Conservation (phyloP, 768 basidiomycete species). For the Psilocybe cubensis region DNA sequence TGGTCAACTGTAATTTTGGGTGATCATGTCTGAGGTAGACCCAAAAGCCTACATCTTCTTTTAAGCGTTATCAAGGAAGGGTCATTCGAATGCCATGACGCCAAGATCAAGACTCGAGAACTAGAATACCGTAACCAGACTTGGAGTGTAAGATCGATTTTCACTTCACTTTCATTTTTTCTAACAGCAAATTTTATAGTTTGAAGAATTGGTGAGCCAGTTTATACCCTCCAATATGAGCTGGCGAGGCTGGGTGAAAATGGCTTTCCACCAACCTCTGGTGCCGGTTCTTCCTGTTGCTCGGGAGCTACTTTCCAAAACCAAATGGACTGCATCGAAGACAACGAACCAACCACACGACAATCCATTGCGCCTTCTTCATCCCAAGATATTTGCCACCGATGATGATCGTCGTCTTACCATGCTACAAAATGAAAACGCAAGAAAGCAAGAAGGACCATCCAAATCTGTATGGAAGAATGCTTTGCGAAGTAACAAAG, state of each 20-base stretch:
- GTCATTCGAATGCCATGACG: slow-evolving; percentile 83
- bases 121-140: slow-evolving; percentile 84
- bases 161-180: background rate
- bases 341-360: slow-evolving; percentile 33
- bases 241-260: slow-evolving; percentile 84
- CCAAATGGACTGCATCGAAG: slow-evolving; percentile 65
- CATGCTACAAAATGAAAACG: slow-evolving; percentile 15
- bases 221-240: slow-evolving; percentile 79
- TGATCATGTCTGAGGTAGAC: slow-evolving; percentile 12
- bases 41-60: slow-evolving; percentile 63
- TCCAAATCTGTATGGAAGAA: slow-evolving; percentile 21
- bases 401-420: slow-evolving; percentile 31
- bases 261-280: slow-evolving; percentile 81
- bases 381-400: slow-evolving; percentile 28
- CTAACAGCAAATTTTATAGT: slow-evolving; percentile 41
- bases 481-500: slow-evolving; percentile 19
- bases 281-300: slow-evolving; percentile 80
- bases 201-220: slow-evolving; percentile 78
- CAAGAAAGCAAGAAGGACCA: slow-evolving; percentile 13
- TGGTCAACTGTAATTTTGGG: slow-evolving; percentile 12
- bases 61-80: slow-evolving; percentile 82
- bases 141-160: slow-evolving; percentile 63
- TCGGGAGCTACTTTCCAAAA: slow-evolving; percentile 77
- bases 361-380: slow-evolving; percentile 34
- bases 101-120: slow-evolving; percentile 77